Evolutionary conservation across 306 rosid genomes (phyloP).

Genomic region (Fagus crenata): DNA sequence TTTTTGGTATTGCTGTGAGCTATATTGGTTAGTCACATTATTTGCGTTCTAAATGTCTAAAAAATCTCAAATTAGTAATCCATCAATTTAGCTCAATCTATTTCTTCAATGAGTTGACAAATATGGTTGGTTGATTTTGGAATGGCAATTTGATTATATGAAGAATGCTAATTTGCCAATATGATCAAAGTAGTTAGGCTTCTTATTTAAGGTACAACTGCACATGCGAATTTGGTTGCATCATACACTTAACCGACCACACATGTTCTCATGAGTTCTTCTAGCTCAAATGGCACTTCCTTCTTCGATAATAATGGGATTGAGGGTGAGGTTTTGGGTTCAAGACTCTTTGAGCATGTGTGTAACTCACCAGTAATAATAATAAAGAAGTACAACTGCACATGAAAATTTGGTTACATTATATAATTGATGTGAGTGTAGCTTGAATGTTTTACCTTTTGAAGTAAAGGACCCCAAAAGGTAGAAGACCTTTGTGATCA

Average conservation of each 20-base stretch:
- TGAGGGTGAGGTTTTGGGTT: too few relatives aligned
- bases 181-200: slow-evolving; percentile 15
- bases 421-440: not conserved
- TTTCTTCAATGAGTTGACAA: too few relatives aligned
- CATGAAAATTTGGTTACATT: not conserved
- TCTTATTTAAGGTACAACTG: slow-evolving; percentile 20
- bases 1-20: too few relatives aligned
- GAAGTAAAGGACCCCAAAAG: not conserved
- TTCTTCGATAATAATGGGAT: too few relatives aligned
- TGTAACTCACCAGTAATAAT: too few relatives aligned
- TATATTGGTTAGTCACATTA: too few relatives aligned
- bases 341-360: too few relatives aligned
- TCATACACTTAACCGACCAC: not conserved
- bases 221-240: slow-evolving; percentile 17
- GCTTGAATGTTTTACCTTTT: not conserved
- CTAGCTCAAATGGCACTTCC: too few relatives aligned
- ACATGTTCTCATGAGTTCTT: too few relatives aligned
- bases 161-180: slow-evolving; percentile 9
- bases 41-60: too few relatives aligned
- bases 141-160: not conserved
- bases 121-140: not conserved
- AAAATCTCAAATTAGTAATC: too few relatives aligned
- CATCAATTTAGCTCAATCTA: too few relatives aligned
- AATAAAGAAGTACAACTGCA: not conserved
- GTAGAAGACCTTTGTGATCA: not conserved